Conservation (phyloP, 495 filamentous ascomycete genomes). For the Daldinia vernicosa region DNA sequence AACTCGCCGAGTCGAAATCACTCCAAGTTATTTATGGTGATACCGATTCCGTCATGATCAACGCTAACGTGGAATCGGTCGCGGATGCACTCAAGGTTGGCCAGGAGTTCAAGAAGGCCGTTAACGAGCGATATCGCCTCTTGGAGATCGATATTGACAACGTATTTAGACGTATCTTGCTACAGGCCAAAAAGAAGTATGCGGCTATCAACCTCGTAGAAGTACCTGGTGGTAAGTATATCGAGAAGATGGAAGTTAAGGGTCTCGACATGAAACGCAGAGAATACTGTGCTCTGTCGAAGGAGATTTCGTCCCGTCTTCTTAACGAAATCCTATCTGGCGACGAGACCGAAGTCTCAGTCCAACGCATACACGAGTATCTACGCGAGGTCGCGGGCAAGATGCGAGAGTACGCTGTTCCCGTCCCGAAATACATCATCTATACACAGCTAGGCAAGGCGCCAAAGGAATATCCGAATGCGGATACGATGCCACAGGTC, state of each 20-base stretch:
- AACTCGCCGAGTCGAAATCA: slow-evolving; percentile 85
- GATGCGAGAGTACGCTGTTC: slow-evolving; percentile 81
- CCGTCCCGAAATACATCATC: slow-evolving; percentile 89
- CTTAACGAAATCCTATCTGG: slow-evolving; percentile 93
- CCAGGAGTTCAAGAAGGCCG: slow-evolving; percentile 67
- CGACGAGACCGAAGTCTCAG: slow-evolving; percentile 87
- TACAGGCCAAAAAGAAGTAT: slow-evolving; percentile 99
- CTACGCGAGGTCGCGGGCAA: slow-evolving; percentile 80
- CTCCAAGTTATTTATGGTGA: slow-evolving; percentile 97
- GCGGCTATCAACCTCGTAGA: slow-evolving; percentile 95
- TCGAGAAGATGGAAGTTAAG: slow-evolving; percentile 97
- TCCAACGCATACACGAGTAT: slow-evolving; percentile 91
- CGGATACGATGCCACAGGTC: slow-evolving; percentile 94
- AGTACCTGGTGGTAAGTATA: slow-evolving; percentile 79
- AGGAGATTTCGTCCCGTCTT: slow-evolving; percentile 86
- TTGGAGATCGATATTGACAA: slow-evolving; percentile 99
- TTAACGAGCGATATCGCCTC: slow-evolving; percentile 90
- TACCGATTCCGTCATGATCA: slow-evolving; percentile 99
- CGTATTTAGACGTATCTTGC: slow-evolving; percentile 88
- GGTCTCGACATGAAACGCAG: slow-evolving; percentile 96
- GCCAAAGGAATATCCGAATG: slow-evolving; percentile 91
- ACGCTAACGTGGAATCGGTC: slow-evolving; percentile 94
- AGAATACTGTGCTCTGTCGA: slow-evolving; percentile 93
- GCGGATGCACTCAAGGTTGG: slow-evolving; percentile 90
- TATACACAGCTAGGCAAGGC: slow-evolving; percentile 96